These are phyloP conservation scores for Colletotrichum abscissum DNA, from an alignment of 2,329 filamentous ascomycete genomes.

Conservation along the genomic window DNA sequence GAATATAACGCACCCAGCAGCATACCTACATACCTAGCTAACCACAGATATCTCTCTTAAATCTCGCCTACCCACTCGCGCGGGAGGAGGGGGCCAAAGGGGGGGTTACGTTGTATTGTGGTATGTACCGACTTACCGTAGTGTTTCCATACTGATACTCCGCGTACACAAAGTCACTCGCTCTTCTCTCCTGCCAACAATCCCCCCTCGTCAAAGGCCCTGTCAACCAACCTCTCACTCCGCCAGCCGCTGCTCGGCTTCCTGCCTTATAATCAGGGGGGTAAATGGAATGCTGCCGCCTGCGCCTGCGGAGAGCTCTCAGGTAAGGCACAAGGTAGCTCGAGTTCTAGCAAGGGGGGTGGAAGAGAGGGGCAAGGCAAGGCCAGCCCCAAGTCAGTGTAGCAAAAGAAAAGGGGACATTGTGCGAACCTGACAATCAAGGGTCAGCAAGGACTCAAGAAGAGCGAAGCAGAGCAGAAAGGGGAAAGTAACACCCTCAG, in stretches of 20 bases:
- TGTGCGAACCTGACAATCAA: not conserved
- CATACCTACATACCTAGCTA: not conserved
- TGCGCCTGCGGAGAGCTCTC: not conserved
- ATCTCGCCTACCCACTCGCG: not conserved
- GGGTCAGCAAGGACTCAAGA: not conserved
- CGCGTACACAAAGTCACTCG: not conserved
- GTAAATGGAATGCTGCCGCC: no score
- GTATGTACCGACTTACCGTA: not conserved
- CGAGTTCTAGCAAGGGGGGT: not conserved
- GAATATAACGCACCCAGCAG: not conserved
- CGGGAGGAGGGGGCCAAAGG: no score
- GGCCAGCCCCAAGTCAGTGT: not conserved
- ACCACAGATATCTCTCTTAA: no score
- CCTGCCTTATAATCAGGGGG: no score
- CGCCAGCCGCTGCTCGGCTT: not conserved
- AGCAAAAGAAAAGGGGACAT: not conserved
- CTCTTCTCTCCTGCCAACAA: not conserved
- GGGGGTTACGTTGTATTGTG: not conserved
- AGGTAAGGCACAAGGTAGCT: not conserved
- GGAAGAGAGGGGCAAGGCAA: not conserved
- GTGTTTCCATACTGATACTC: not conserved
- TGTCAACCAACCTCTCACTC: not conserved
- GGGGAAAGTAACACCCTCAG: not conserved
- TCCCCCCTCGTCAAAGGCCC: not conserved
- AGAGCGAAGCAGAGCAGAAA: not conserved